Base-by-base conservation (phyloP, 345 rosid species). In the Anacardium occidentale region DNA sequence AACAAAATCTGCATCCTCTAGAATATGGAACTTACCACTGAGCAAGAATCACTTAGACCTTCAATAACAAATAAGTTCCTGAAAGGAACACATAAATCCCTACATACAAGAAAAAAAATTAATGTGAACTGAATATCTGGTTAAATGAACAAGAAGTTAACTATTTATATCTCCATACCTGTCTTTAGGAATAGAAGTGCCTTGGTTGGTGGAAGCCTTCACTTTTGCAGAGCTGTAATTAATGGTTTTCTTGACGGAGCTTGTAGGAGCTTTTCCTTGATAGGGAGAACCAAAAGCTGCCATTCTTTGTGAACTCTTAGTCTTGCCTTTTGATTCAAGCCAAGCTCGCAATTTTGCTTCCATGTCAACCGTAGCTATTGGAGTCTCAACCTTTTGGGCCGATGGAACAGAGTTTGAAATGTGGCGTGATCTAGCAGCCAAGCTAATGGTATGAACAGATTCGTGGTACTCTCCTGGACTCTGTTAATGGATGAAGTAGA, bases 401-500 rank as follows among this genome's bases (percentile, higher is more conserved):
- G 86, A 72, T 66, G 89, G 71, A 56, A 88, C 73, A 51, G 77
- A 69, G 73, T 90, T 92, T 12, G 89, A 79, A 66, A 95, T 86
- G 62, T 86, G 91, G 62, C 96, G 90, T 65, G 97, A 95, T 81
- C 97, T 89, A 67, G 98, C 92, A 21, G 98, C 97, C 82, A 92
- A 83, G 79, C 94, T 88, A 59, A 95, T 88, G 0, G 99, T 92
- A 48, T 85, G 90, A 68, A 92, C 87, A 62, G 99, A 88, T 84
- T 95, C 98, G 79, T 89, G 93, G 79, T 91, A 91, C 79, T 89
- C 96, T 73, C 98, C 97, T 3, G 99, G 98, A 77, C 92, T 95
- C 99, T 92, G 42, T 74, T 20, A 3, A 24, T 20, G 45, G 15
- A 45, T 60, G 34, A 54, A 29, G 52, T 52, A n/a, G 37, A 57